Base-by-base conservation (phyloP, 1,139 yeast genomes). In the Blastobotrys petasosporus region DNA sequence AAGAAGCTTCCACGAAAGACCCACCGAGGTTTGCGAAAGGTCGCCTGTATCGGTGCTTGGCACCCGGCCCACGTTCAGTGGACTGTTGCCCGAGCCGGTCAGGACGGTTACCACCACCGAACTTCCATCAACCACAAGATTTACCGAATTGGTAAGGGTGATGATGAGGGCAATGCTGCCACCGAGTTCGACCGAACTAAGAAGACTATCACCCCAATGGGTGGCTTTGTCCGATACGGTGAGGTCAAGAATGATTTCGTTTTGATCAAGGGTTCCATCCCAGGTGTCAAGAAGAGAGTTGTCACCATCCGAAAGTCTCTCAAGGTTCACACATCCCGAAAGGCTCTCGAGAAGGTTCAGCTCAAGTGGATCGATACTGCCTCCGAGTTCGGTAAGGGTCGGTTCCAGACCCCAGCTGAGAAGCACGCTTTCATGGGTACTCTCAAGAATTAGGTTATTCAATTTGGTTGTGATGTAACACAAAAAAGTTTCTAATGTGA, bases 21-120 rank as follows among this genome's bases (percentile, higher is more conserved):
- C 74, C 99, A 92, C 79, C 88, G 97, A 85, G 99, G 99, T 92
- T 82, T 90, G 74, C 88, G 99, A 84, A 94, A 94, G 88, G 98
- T 92, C 77, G 99, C 98, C 72, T 92, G 99, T 88, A 94, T 92
- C 71, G 99, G 99, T 84, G 97, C 99, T 72, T 92, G 99, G 99
- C 98, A 92, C 81, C 98, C 98, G 76, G 85, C 96, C 78, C 95
- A 92, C 80, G 99, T 92, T 71, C 79, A 82, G 77, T 92, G 95
- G 95, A 85, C 97, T 71, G 98, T 92, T 76, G 97, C 98, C 68
- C 88, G 99, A 80, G 97, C 98, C 68, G 99, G 99, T 92, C 98
- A 92, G 82, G 87, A 84, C 81, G 99, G 99, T 87, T 92, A 85
- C 95, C 98, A 92, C 80, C 96, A 88, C 94, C 90, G 99, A 85